Base-by-base conservation (phyloP, 129 eudicot genomes). In the Cynara cardunculus region DNA sequence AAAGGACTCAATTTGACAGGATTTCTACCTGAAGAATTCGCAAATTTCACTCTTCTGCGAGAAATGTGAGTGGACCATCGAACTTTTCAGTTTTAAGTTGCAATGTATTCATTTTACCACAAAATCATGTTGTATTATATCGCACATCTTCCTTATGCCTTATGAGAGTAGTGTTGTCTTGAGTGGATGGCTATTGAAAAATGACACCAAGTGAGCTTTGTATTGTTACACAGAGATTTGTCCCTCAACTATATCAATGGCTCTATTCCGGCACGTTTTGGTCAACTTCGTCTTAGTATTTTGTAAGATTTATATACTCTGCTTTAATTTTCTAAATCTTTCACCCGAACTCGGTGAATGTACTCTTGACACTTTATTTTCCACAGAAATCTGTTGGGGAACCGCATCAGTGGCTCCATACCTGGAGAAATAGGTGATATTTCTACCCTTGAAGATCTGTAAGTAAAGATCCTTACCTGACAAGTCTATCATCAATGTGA, bases 1-100 rank as follows among this genome's bases (percentile, higher is more conserved):
- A 90, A 81, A 84, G 89, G 97, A 73, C 90, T 92, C 77, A 92
- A 88, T 81, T 82, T 95, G 87, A 79, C 91, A 1, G 99, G 99
- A 85, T 76, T 62, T 78, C 21, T 95, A 71, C 97, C 99, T 26
- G 87, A 37, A 82, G 97, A 89, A 71, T 92, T 95, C 82, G 88
- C 77, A 22, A 84, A 84, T 73, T 89, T 95, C 71, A 71, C 84
- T 78, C 56, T 35, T 78, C 93, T 95, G 72, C 84, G 28, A 83
- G 93, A 82, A 82, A 35, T 95, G 99, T 95, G 83, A 89, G 97
- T 56, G 65, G 65, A 56, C 65, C 65, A 56, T 56, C 65, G 5
- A 56, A 18, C 65, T 67, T 64, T 64, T 64, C 69, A 21, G 64
- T 18, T n/a, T 53, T n/a, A 53, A 53, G 64, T 53, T 22, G 69